A percentile compares a stretch with the other conserved stretches of the same genome.
Evolutionary conservation across 805 yeast genomes (phyloP).

Genomic region (Nakazawaea pomicola): DNA sequence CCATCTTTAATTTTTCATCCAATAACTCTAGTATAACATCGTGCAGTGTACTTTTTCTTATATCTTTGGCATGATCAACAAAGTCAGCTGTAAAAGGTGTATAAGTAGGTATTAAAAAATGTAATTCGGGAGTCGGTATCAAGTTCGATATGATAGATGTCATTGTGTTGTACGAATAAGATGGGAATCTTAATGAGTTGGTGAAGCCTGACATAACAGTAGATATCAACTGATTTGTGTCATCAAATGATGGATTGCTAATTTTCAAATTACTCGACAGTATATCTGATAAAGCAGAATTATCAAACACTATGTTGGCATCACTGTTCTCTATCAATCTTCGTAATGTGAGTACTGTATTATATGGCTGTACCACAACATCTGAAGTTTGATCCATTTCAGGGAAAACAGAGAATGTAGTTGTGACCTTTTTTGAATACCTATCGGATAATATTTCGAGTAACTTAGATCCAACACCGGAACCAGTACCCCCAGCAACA

Average conservation of each 20-base stretch:
- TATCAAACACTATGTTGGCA: slow-evolving; percentile 85
- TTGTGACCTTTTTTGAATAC: slow-evolving; percentile 75
- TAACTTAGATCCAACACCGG: slow-evolving; percentile 85
- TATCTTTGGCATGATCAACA: slow-evolving; percentile 51
- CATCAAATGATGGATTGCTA: slow-evolving; percentile 61
- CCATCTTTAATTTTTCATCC: slow-evolving; percentile 75
- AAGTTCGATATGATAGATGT: slow-evolving; percentile 77
- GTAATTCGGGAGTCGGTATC: slow-evolving; percentile 81
- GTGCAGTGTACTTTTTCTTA: slow-evolving; percentile 70
- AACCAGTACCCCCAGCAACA: slow-evolving; percentile 98
- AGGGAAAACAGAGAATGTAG: slow-evolving; percentile 87
- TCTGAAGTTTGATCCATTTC: slow-evolving; percentile 71
- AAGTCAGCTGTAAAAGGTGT: slow-evolving; percentile 74
- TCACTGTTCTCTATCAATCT: slow-evolving; percentile 83
- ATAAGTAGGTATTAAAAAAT: slow-evolving; percentile 67
- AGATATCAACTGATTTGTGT: slow-evolving; percentile 81
- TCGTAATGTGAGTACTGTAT: slow-evolving; percentile 75
- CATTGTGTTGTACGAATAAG: slow-evolving; percentile 82
- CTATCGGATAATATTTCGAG: slow-evolving; percentile 77
- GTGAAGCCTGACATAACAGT: slow-evolving; percentile 81
- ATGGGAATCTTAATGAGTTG: slow-evolving; percentile 85
- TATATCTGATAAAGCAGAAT: slow-evolving; percentile 72
- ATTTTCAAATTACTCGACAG: slow-evolving; percentile 59
- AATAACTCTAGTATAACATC: slow-evolving; percentile 81
- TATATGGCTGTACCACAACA: slow-evolving; percentile 98